phyloP scores from a whole-genome alignment of 1,284 basidiomycete species.

The Abortiporus biennis region DNA sequence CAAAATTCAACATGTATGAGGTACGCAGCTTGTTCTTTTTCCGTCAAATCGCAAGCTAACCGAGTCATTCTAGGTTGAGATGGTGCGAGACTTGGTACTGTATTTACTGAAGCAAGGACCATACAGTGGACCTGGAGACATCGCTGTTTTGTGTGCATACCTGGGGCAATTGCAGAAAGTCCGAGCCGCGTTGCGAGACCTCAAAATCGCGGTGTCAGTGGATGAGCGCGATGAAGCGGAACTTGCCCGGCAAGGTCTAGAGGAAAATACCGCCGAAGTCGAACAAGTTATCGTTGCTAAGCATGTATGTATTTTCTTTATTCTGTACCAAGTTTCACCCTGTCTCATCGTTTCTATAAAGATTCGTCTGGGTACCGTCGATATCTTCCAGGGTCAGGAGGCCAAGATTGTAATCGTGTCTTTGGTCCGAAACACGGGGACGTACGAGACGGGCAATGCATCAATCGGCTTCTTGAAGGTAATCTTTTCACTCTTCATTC shows the following conservation, averaged over 20 bases:
- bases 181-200: slow-evolving; percentile 41
- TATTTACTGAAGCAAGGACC: slow-evolving; percentile 50
- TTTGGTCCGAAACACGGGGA: slow-evolving; percentile 59
- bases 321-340: not conserved
- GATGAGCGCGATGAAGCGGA: slow-evolving; percentile 61
- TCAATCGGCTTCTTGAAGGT: slow-evolving; percentile 69
- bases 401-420: slow-evolving; percentile 64
- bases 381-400: slow-evolving; percentile 72
- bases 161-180: slow-evolving; percentile 52
- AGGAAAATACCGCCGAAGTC: slow-evolving; percentile 31
- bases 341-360: slow-evolving; percentile 18
- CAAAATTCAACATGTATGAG: slow-evolving; percentile 62
- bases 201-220: slow-evolving; percentile 50
- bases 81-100: slow-evolving; percentile 64
- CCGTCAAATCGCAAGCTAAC: not conserved
- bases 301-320: slow-evolving; percentile 25
- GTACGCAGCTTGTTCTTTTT: slow-evolving; percentile 25
- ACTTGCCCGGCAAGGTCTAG: slow-evolving; percentile 34
- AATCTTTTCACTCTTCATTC: slow-evolving; percentile 4
- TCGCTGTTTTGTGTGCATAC: slow-evolving; percentile 70
- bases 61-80: slow-evolving; percentile 39
- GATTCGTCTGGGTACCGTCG: slow-evolving; percentile 62
- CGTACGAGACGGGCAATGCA: slow-evolving; percentile 21
- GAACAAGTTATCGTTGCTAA: slow-evolving; percentile 29
- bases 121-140: slow-evolving; percentile 39